Conservation (phyloP, 2,329 filamentous ascomycete species). For the Fusarium euwallaceae region DNA sequence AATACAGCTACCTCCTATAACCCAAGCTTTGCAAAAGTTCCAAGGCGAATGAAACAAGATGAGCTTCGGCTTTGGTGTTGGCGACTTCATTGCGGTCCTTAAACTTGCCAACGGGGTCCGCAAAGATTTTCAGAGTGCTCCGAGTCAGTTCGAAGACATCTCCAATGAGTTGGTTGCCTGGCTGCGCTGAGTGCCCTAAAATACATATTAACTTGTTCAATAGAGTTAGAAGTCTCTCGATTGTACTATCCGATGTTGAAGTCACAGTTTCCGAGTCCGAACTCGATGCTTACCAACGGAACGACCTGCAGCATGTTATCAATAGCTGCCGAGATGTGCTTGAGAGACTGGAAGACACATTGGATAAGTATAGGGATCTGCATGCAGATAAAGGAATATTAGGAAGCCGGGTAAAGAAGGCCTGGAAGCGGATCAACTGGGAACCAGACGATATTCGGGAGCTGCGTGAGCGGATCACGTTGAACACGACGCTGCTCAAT, state of each 20-base stretch:
- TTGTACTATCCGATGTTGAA: background rate
- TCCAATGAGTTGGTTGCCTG: background rate
- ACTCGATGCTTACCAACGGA: background rate
- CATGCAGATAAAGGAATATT: background rate
- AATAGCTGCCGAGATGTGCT: background rate
- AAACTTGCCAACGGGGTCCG: background rate
- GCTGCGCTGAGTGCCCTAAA: no score
- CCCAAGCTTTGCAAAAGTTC: background rate
- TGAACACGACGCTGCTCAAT: background rate
- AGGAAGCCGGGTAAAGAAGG: background rate
- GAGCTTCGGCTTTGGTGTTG: background rate
- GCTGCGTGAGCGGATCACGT: background rate
- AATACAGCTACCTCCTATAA: background rate
- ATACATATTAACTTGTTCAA: no score
- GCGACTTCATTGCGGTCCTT: background rate
- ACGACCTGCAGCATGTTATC: background rate
- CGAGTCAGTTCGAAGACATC: background rate
- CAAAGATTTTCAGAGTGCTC: background rate
- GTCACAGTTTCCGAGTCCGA: background rate
- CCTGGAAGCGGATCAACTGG: background rate
- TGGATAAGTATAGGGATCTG: background rate
- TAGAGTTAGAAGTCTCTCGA: constrained; percentile 4
- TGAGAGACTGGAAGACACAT: background rate
- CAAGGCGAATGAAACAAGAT: background rate
- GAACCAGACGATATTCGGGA: constrained; percentile 7